Percentiles rank a stretch among this genome's conserved stretches.
phyloP scores from a whole-genome alignment of 805 yeast species.

The Hanseniaspora opuntiae region DNA sequence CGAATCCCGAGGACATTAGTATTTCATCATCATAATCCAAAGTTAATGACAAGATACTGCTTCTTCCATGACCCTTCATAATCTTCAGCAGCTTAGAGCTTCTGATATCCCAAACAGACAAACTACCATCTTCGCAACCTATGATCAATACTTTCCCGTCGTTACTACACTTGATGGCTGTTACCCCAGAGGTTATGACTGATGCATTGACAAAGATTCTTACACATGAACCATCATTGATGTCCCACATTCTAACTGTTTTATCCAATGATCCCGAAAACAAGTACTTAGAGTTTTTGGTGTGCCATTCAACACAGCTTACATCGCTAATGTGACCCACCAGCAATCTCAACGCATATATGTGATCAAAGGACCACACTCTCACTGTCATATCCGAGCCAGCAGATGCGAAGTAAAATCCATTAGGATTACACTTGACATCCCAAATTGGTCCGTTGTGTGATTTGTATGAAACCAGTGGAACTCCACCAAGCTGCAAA shows the following conservation, averaged over 20 bases:
- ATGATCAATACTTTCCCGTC: constrained; percentile 95
- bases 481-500: constrained; percentile 69
- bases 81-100: constrained; percentile 76
- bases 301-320: constrained; percentile 88
- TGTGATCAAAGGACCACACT: constrained; percentile 95
- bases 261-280: constrained; percentile 93
- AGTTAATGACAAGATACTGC: constrained; percentile 69
- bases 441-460: constrained; percentile 98
- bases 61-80: constrained; percentile 89
- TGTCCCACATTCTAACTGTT: constrained; percentile 97
- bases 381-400: constrained; percentile 97
- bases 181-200: constrained; percentile 36
- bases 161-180: constrained; percentile 77
- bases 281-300: constrained; percentile 74
- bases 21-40: constrained; percentile 82
- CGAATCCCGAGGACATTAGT: constrained; percentile 83
- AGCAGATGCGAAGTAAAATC: constrained; percentile 96
- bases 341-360: constrained; percentile 85
- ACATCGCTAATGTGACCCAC: constrained; percentile 97
- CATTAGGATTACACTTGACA: constrained; percentile 83
- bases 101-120: constrained; percentile 88
- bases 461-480: constrained; percentile 81
- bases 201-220: constrained; percentile 86
- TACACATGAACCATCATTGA: constrained; percentile 74
- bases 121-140: constrained; percentile 84